These are phyloP conservation scores for Jatropha multifida DNA, from an alignment of 441 rosid genomes.

Conservation along the genomic window DNA sequence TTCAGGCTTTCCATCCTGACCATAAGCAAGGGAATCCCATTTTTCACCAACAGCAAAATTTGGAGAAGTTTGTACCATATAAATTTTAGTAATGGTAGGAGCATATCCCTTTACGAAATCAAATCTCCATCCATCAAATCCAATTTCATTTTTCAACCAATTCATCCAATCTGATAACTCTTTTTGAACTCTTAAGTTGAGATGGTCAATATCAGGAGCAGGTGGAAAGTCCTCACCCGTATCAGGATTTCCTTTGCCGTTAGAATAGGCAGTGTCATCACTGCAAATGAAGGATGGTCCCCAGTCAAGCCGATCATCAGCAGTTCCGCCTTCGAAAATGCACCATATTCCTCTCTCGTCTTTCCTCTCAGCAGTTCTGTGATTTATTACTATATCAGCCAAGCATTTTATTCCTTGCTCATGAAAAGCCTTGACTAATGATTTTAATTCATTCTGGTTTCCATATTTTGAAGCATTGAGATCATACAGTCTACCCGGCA, in stretches of 20 bases:
- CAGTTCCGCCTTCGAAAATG: slow-evolving; percentile 81
- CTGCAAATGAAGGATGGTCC: slow-evolving; percentile 71
- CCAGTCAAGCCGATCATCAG: slow-evolving; percentile 77
- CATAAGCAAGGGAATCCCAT: slow-evolving; percentile 58
- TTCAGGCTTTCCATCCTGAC: slow-evolving; percentile 46
- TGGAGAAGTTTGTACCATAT: slow-evolving; percentile 50
- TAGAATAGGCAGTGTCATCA: slow-evolving; percentile 40
- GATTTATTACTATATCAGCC: slow-evolving; percentile 86
- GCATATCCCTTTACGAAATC: slow-evolving; percentile 74
- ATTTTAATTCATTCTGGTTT: slow-evolving; percentile 51
- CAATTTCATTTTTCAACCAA: slow-evolving; percentile 71
- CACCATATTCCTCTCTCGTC: slow-evolving; percentile 65
- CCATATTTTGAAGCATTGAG: slow-evolving; percentile 71
- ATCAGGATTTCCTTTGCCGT: slow-evolving; percentile 71
- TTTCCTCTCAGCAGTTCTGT: slow-evolving; percentile 72
- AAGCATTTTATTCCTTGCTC: slow-evolving; percentile 59
- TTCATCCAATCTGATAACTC: slow-evolving; percentile 88
- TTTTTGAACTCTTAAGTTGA: slow-evolving; percentile 56
- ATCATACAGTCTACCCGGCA: slow-evolving; percentile 88
- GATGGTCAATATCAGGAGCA: slow-evolving; percentile 87
- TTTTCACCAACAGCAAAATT: slow-evolving; percentile 81
- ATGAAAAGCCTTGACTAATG: slow-evolving; percentile 47
- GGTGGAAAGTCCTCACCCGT: slow-evolving; percentile 43
- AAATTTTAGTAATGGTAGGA: slow-evolving; percentile 50
- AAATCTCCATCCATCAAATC: slow-evolving; percentile 82